A percentile compares a stretch with the other conserved stretches of the same genome.
phyloP scores from a whole-genome alignment of 169 alveolate species.

The Plasmodium vivax region DNA sequence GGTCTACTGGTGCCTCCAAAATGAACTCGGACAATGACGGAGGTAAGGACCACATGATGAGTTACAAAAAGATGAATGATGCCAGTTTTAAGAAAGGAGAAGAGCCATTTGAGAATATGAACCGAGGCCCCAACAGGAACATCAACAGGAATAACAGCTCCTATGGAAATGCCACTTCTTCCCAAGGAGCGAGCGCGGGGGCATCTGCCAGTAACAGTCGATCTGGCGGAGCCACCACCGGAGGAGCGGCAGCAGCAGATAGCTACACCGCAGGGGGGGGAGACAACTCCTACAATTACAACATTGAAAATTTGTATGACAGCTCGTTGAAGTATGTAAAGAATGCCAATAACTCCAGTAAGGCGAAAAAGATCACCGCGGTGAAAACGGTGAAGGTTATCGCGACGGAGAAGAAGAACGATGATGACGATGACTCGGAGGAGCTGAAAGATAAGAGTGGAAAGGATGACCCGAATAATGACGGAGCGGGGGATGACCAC shows the following conservation, averaged over 20 bases:
- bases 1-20: neutral
- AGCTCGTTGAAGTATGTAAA: conserved; percentile 62
- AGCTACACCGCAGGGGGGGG: neutral
- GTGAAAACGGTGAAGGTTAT: conserved; percentile 70
- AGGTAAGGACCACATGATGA: neutral
- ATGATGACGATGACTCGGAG: conserved; percentile 12
- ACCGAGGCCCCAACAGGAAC: conserved; percentile 7
- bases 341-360: conserved; percentile 48
- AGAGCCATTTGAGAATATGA: conserved; percentile 27
- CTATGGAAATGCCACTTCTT: neutral
- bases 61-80: neutral
- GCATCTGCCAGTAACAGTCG: neutral
- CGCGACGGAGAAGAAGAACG: conserved; percentile 62
- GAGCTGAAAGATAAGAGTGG: conserved; percentile 10
- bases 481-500: neutral
- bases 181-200: neutral
- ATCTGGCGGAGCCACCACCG: neutral
- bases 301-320: conserved; percentile 64
- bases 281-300: conserved; percentile 29
- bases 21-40: neutral
- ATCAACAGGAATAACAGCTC: neutral
- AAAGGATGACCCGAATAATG: conserved; percentile 43
- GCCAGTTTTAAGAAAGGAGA: conserved; percentile 8
- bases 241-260: neutral
- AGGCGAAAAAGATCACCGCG: conserved; percentile 34